Percentiles rank a stretch among this genome's conserved stretches.
Evolutionary conservation across 2,329 filamentous ascomycete genomes (phyloP).

Genomic region (Aspergillus sp.): DNA sequence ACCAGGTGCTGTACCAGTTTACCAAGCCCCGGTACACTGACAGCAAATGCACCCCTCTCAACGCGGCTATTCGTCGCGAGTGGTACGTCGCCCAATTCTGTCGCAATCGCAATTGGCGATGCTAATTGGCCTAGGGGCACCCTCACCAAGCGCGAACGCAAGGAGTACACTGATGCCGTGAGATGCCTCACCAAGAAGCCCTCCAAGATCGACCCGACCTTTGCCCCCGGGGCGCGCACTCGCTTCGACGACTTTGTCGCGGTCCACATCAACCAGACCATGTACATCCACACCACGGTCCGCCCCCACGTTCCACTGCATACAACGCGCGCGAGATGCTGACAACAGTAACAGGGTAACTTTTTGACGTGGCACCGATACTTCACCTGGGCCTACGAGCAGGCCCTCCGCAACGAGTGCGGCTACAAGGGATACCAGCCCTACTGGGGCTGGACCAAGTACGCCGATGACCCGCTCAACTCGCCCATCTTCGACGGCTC

Average conservation of each 20-base stretch:
- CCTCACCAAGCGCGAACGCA: constrained; percentile 14
- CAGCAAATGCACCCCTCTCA: constrained; percentile 20
- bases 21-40: constrained; percentile 9
- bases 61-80: constrained; percentile 23
- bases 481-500: constrained; percentile 45
- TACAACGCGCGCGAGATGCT: neutral
- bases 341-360: constrained; percentile 22
- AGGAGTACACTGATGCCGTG: constrained; percentile 51
- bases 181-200: constrained; percentile 43
- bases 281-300: constrained; percentile 48
- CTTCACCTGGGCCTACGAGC: constrained; percentile 49
- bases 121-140: constrained; percentile 9
- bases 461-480: constrained; percentile 33
- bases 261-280: constrained; percentile 55
- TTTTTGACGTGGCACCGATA: constrained; percentile 54
- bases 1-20: constrained; percentile 18
- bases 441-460: constrained; percentile 47
- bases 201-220: constrained; percentile 22
- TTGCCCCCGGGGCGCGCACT: constrained; percentile 50
- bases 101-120: neutral
- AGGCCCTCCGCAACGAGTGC: constrained; percentile 49
- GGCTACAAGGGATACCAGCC: constrained; percentile 47
- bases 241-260: constrained; percentile 59
- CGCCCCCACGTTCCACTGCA: neutral
- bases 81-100: constrained; percentile 22